Evolutionary conservation across 2,329 filamentous ascomycete genomes (phyloP), one percentile per base, ranked within the genome.

Genomic region (Trichothecium sympodiale): DNA sequence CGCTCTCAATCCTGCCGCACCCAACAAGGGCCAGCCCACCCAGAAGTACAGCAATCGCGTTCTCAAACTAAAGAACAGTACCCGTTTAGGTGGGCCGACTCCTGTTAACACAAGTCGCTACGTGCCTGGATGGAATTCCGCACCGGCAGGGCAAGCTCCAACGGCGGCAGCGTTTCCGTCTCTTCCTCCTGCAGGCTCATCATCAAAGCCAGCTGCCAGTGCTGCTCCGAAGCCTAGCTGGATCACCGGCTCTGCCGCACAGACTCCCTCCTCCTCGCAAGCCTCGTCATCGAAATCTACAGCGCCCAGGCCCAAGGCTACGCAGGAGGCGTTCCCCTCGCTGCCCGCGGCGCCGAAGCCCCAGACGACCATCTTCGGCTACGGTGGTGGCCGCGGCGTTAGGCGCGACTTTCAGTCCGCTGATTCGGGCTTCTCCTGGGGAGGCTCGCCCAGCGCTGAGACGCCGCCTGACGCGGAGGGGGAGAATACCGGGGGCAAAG

Each of bases 301-400:
- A 15, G 18, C 15, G 10, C 13, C 27, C 30, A 45, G 23, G 41
- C 48, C 8, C 40, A 48, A 14, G 32, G 42, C 36, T 32, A 40
- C 36, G n/a, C 28, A 31, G 17, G 80, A 88, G 42, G 76, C 78
- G 0, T 95, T 95, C 58, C 89, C 88, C 0, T 80, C 86, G 2
- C 68, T 95, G 1, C 88, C 88, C 0, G 69, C 77, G 0, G 87
- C 86, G 2, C 71, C 83, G 1, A 95, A 79, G 49, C 71, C 73
- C 3, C 63, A 64, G 29, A 76, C 71, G 2, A 75, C 71, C 1
- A 74, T 79, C 31, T 77, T 77, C 37, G 73, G 73, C 3, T 77
- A 78, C 45, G 74, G 74, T 2, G 55, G 60, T 4, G 61, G 74
- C 4, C 54, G 60, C 4, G 55, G 64, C 23, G 73, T 80, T 13